Conservation (phyloP, 208 protist species). For the Leishmania major region DNA sequence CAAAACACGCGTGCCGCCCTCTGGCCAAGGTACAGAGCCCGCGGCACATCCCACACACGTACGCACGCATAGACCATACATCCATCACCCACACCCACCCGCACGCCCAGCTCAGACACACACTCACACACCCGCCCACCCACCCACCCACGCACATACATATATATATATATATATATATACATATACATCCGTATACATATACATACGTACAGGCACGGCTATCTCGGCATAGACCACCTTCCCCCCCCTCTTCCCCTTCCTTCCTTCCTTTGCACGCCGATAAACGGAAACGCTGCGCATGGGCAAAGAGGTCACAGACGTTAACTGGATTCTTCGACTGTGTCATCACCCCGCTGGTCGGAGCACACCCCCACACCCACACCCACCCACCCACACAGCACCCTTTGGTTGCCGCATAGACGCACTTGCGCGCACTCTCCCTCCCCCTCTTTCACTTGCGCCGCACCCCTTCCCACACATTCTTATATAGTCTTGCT, state of each 20-base stretch:
- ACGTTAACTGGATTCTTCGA: background rate
- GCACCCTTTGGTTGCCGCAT: background rate
- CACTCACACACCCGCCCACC: background rate
- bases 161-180: too few relatives aligned
- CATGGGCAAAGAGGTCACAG: background rate
- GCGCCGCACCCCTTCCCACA: background rate
- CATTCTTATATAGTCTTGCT: too few relatives aligned
- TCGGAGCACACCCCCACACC: background rate
- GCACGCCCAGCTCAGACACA: background rate
- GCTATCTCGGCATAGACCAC: background rate
- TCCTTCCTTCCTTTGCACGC: background rate
- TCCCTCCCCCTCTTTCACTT: background rate
- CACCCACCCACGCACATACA: background rate
- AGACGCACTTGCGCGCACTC: background rate
- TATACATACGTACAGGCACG: background rate
- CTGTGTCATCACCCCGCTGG: background rate
- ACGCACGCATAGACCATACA: constrained; percentile 2
- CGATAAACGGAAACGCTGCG: background rate
- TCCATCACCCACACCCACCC: background rate
- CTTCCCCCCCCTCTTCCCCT: background rate
- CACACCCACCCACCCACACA: background rate
- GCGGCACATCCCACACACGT: background rate
- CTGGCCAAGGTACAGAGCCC: background rate
- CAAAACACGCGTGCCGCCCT: background rate
- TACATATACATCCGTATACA: background rate